Evolutionary conservation across 768 basidiomycete genomes (phyloP).

Genomic region (Tricholoma sp.): DNA sequence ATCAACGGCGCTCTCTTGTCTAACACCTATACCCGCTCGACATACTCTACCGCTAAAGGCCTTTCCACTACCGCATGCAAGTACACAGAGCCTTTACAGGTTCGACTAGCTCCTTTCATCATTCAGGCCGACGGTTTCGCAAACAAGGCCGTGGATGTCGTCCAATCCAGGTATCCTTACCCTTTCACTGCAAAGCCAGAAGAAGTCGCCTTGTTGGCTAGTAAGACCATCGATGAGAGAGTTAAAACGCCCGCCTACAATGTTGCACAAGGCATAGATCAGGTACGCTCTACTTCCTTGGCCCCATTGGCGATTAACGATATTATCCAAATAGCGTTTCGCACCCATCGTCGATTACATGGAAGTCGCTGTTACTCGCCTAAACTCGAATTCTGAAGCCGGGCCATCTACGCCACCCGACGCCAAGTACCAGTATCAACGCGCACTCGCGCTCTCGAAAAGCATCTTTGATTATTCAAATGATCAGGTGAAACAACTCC

Average conservation of each 20-base stretch:
- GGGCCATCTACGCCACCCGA: conserved; percentile 42
- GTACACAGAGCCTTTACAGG: conserved; percentile 61
- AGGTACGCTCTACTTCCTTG: conserved; percentile 39
- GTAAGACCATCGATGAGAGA: conserved; percentile 60
- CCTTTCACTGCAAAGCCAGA: conserved; percentile 72
- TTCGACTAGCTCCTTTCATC: conserved; percentile 61
- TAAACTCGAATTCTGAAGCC: conserved; percentile 41
- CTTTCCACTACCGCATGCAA: conserved; percentile 55
- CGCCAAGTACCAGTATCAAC: conserved; percentile 73
- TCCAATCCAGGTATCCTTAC: conserved; percentile 69
- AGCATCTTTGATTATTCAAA: conserved; percentile 59
- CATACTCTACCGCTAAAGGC: conserved; percentile 62
- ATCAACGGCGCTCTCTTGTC: conserved; percentile 54
- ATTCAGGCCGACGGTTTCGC: conserved; percentile 58
- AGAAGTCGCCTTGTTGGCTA: conserved; percentile 56
- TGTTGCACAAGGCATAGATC: conserved; percentile 65
- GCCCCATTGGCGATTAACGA: conserved; percentile 8
- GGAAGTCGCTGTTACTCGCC: conserved; percentile 47
- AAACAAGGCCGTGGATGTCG: conserved; percentile 70
- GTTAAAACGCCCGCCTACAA: conserved; percentile 59
- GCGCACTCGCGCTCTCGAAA: conserved; percentile 60
- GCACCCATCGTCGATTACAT: conserved; percentile 73
- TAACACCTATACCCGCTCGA: conserved; percentile 56
- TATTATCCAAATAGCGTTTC: conserved; percentile 45
- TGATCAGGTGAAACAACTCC: conserved; percentile 68